Conservation (phyloP, 306 rosid species). For the Cucurbita ficifolia region DNA sequence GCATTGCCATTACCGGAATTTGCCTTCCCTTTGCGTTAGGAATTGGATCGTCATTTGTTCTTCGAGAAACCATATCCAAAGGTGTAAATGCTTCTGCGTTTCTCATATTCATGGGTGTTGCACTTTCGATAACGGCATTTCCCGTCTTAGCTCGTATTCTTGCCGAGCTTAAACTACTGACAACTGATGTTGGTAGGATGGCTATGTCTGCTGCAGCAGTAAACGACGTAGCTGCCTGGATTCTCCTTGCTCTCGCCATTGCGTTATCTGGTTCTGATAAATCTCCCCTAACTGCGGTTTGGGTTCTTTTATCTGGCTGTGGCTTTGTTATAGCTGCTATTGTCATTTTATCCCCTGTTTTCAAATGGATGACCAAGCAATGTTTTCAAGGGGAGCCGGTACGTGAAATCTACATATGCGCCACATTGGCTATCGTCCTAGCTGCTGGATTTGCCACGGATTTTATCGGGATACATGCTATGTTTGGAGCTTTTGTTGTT, state of each 20-base stretch:
- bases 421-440: conserved; percentile 48
- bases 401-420: conserved; percentile 49
- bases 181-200: conserved; percentile 58
- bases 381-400: conserved; percentile 70
- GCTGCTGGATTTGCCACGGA: conserved; percentile 77
- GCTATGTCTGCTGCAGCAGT: conserved; percentile 97
- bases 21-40: conserved; percentile 64
- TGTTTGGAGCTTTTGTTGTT: conserved; percentile 78
- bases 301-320: conserved; percentile 64
- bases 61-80: conserved; percentile 43
- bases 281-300: conserved; percentile 52
- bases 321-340: conserved; percentile 32
- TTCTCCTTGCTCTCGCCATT: conserved; percentile 78
- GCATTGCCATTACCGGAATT: conserved; percentile 70
- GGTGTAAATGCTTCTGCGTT: conserved; percentile 39
- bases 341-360: conserved; percentile 36
- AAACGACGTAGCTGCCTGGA: conserved; percentile 85
- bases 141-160: conserved; percentile 82
- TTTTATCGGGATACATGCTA: conserved; percentile 76
- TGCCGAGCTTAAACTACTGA: conserved; percentile 77
- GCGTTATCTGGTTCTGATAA: conserved; percentile 47
- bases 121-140: conserved; percentile 82
- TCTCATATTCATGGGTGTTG: conserved; percentile 83
- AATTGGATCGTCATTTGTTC: conserved; percentile 59
- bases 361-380: conserved; percentile 44